These are phyloP conservation scores for Gyromitra esculenta DNA, from an alignment of 2,329 filamentous ascomycete species.

Conservation along the genomic window DNA sequence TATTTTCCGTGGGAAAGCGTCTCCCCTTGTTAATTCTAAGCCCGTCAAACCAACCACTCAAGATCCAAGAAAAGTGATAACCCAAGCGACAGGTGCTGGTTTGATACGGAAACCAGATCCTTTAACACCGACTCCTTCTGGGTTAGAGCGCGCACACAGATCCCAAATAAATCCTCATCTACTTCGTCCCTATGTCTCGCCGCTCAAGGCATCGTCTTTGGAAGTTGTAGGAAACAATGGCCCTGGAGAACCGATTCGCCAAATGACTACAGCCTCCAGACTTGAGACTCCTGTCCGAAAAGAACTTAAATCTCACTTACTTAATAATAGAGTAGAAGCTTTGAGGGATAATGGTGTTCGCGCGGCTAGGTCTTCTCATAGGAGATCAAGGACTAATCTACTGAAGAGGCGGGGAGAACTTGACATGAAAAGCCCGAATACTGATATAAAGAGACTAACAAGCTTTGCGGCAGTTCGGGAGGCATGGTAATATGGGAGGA, in stretches of 20 bases:
- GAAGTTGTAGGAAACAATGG: neutral
- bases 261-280: neutral
- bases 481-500: constrained; percentile 9
- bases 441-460: constrained; percentile 28
- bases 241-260: neutral
- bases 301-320: constrained; percentile 27
- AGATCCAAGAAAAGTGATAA: neutral
- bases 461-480: constrained; percentile 33
- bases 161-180: neutral
- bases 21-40: constrained; percentile 12
- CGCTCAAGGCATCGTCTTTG: neutral
- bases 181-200: constrained; percentile 20
- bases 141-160: neutral
- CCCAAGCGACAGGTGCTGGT: neutral
- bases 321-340: neutral
- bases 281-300: neutral
- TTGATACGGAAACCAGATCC: neutral
- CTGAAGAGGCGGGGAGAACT: neutral
- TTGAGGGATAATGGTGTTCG: neutral
- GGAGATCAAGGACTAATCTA: neutral
- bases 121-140: neutral
- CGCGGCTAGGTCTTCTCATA: neutral
- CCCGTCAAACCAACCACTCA: neutral
- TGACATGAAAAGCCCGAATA: constrained; percentile 2
- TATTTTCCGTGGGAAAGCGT: constrained; percentile 24